Base-by-base conservation (phyloP, 352 stramenopile species). In the Globisporangium uncinulatum region DNA sequence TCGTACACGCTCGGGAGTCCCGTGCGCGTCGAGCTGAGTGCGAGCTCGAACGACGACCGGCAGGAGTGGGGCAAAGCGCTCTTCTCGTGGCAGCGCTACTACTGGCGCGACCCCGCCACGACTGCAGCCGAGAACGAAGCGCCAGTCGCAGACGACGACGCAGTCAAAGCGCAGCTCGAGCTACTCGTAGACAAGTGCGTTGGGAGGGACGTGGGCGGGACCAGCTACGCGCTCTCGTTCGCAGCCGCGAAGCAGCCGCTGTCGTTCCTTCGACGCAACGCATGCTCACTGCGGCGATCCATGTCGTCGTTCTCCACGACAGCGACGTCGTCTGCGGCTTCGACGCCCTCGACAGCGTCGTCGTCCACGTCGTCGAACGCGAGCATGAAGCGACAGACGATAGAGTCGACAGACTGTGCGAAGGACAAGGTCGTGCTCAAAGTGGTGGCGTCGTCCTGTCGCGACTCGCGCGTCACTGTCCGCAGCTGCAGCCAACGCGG, bases 71-170 rank as follows among this genome's bases (percentile, higher is more conserved):
- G 78, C 59, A 87, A 87, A 53, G 82, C 81, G 54, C 76, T 94
- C n/a, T 89, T 91, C 59, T 92, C 82, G 8, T 94, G 84, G 84
- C 84, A 94, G 59, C 82, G 84, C 45, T 91, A 88, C 63, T 94
- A 92, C 66, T 94, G 83, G 83, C 80, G 83, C 51, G 83, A 92
- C 43, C 83, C 83, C 17, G 57, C 29, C 34, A 50, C 52, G 31
- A 47, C 31, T n/a, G n/a, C n/a, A 29, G 36, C 53, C 10, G 59
- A 71, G 4, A 32, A 29, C 15, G 50, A 57, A 14, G 46, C 24
- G 3, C 20, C 21, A 19, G 43, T 50, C 46, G 43, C 44, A 10
- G 24, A 58, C 31, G 72, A 60, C 19, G 47, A 59, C 0, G 53
- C 70, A 31, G 63, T 69, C 15, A 71, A 71, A 15, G 39, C 54